Base-by-base conservation (phyloP, 1,139 yeast species). In the Pneumocystis sp. region DNA sequence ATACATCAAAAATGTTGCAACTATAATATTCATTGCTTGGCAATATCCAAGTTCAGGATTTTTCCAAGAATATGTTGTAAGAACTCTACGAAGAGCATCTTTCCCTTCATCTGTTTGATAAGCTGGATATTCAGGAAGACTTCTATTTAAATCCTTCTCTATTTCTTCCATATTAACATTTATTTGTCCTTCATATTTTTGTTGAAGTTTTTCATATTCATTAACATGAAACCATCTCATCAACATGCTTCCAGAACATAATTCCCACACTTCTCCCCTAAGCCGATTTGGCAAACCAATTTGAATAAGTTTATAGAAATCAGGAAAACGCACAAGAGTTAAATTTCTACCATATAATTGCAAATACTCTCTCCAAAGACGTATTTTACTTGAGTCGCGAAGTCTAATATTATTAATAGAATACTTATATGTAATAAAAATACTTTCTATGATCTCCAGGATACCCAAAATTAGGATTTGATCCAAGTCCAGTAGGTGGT, bases 1-100 rank as follows among this genome's bases (percentile, higher is more conserved):
- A 74, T 87, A 91, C 65, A 95, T 93, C 67, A 95, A 79, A 65
- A 95, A 77, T 0, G 96, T 97, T 0, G 99, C 99, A 0, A 86
- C 89, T 7, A 95, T 97, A 66, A 95, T 95, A 74, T 95, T 95
- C 99, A 95, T 95, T 0, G 98, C 98, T 74, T 95, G 98, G 74
- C 99, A 95, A 75, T 95, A 95, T 0, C 99, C 99, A 31, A 95
- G 89, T 64, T 93, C 96, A 0, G 97, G 97, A 73, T 91, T 90
- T 71, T 88, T 89, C 97, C 97, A 93, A 0, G 97, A 89, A 73
- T 90, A 95, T 0, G 96, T 96, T 0, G 95, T 87, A 68, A 95
- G 80, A 0, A 95, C 98, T 67, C 95, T 80, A 69, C 98, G 81
- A 65, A 95, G 80, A 65, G 96, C 80, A 65, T 80, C 82, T 63